Base-by-base conservation (phyloP, 768 basidiomycete genomes). In the Mycena kentingensis region DNA sequence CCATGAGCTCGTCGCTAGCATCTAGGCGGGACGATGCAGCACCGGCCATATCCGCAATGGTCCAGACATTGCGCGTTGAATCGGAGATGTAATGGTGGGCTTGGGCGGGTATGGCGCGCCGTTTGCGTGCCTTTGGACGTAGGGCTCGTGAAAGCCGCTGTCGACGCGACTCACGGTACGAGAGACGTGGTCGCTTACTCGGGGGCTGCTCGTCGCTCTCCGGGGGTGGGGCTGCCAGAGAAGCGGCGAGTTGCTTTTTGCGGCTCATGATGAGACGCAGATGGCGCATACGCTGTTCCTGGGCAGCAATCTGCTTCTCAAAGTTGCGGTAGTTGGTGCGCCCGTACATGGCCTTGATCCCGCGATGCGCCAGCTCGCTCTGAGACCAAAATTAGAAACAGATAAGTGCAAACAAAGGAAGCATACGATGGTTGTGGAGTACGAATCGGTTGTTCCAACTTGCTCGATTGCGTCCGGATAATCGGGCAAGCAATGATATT, bases 291-390 rank as follows among this genome's bases (percentile, higher is more conserved):
- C 52, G 49, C 5, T 54, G 42, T 36, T 57, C 53, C 0, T 47
- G 26, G 0, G 16, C 53, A 0, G 66, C 62, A 25, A 74, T 73
- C 10, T 68, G 65, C 0, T 29, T 26, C 0, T 46, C 55, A 18
- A 54, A 50, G 0, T 56, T 35, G 28, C 61, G 67, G 39, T 73
- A 71, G 41, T 69, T 73, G 0, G 67, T 70, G 0, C 62, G 48
- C n/a, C 1, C 44, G 49, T 19, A 51, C 50, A 13, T 46, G 51
- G 0, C 31, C 24, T 55, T 55, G 4, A 69, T 63, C 0, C 51
- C 52, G 0, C 58, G 57, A 37, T 77, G 76, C 50, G 76, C 67
- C 0, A 67, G 61, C 45, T 77, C 72, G 0, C 70, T 68, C 73
- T 74, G 41, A 6, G n/a, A n/a, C n/a, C n/a, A n/a, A n/a, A n/a